Evolutionary conservation across 192 early-diverging fungal genomes (phyloP), one percentile per base, ranked within the genome.

Genomic region (Coemansia sp.): DNA sequence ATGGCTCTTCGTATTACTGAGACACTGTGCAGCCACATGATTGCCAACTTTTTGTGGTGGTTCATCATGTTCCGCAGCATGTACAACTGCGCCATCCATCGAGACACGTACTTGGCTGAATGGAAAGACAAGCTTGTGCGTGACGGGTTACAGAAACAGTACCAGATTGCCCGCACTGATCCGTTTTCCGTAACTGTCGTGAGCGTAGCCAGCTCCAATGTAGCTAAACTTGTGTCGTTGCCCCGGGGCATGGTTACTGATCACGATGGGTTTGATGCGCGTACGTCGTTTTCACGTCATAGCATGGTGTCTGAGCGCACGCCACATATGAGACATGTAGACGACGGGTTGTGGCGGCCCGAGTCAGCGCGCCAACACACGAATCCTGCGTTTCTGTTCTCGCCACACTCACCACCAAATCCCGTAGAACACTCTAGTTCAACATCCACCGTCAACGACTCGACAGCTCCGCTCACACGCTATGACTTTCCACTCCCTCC

Each of bases 21-120:
- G 59, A 71, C 72, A 0, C 11, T 83, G 43, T 4, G 58, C 3
- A 78, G 70, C 50, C 72, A 79, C 25, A 9, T 67, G 7, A 53
- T 78, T n/a, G 57, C 69, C 39, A 78, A 78, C 37, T 71, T 79
- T 23, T 55, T 83, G 5, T 83, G 76, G 72, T 83, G 81, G 81
- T 83, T 71, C 35, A 83, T 83, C 49, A 83, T 83, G 81, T 78
- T 62, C 64, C 56, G 41, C 24, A 60, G 76, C 49, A 70, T 83
- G 37, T 73, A 69, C 45, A 75, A 70, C 32, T 79, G 81, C 61
- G 69, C 76, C 2, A 53, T 73, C 27, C 66, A 67, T 5, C 65
- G 81, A 5, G 27, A 66, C 10, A 37, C 48, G 57, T 78, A 75
- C 17, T 47, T 83, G 53, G 57, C 41, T 10, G 60, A 58, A 48